phyloP scores from a whole-genome alignment of 1,139 yeast species.

The Candida neerlandica region DNA sequence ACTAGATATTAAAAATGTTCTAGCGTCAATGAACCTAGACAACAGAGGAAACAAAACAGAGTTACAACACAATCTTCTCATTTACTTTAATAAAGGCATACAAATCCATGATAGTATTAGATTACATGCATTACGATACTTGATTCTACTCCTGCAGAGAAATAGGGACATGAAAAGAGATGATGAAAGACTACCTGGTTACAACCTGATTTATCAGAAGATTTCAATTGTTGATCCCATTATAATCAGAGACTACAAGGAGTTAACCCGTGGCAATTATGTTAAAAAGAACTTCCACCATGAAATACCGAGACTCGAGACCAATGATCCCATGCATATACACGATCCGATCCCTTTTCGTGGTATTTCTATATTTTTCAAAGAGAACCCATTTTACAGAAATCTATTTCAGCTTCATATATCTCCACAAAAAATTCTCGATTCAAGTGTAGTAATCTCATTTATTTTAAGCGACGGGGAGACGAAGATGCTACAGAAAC shows the following conservation, averaged over 20 bases:
- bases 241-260: background rate
- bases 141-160: background rate
- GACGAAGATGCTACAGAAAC: slow-evolving; percentile 14
- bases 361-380: background rate
- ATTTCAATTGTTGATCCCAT: background rate
- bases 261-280: background rate
- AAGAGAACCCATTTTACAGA: slow-evolving; percentile 47
- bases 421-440: slow-evolving; percentile 37
- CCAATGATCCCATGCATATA: slow-evolving; percentile 17
- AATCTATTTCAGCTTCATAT: slow-evolving; percentile 47
- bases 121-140: background rate
- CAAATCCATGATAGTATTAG: background rate
- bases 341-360: slow-evolving; percentile 28
- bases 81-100: background rate
- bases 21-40: background rate
- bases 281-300: slow-evolving; percentile 10
- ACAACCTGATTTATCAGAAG: background rate
- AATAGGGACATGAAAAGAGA: background rate
- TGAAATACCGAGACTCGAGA: slow-evolving; percentile 17
- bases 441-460: slow-evolving; percentile 36
- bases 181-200: background rate
- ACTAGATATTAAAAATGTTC: background rate
- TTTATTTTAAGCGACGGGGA: slow-evolving; percentile 49
- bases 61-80: background rate
- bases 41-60: background rate